Base-by-base conservation (phyloP, 371 early-diverging fungal genomes). In the Modicella reniformis region DNA sequence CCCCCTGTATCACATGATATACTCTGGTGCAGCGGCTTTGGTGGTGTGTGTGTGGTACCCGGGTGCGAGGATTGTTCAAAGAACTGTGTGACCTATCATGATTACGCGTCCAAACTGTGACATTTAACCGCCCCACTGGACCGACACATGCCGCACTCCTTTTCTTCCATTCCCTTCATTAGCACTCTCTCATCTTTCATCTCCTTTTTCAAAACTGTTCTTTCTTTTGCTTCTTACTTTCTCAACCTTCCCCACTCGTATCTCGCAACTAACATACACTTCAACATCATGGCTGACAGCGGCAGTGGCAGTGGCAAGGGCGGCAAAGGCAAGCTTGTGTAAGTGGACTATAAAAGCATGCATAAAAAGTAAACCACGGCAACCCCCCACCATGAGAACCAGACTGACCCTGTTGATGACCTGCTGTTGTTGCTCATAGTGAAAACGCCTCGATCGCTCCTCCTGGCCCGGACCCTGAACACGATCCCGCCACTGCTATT, bases 401-500 rank as follows among this genome's bases (percentile, higher is more conserved):
- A 23, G 49, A 52, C 21, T n/a, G 21, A 37, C 6, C 5, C 5
- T 17, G 30, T 41, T 29, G 17, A 23, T 28, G 28, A 12, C 28
- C 21, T 44, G 57, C 21, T 21, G 4, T 25, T n/a, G 37, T 47
- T n/a, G 28, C 21, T n/a, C 40, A 55, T 57, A 64, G 77, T 33
- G 77, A 77, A 59, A 77, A 77, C 34, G 77, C 77, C 40, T 71
- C 77, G 19, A 77, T 77, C 55, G 52, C 37, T 21, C 72, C 77
- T 9, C 77, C 77, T 28, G 49, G 58, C 41, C 44, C 58, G 62
- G 89, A 91, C 84, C 87, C 89, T 41, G 87, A 84, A 57, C 85
- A 92, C 62, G 96, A 96, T 82, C 87, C 92, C 62, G 94, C 96
- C 60, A 94, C 94, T 13, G 98, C 98, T 56, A 98, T 98, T 73